These are phyloP conservation scores for Leucocoprinus leucothites DNA, from an alignment of 768 basidiomycete species.

Conservation along the genomic window DNA sequence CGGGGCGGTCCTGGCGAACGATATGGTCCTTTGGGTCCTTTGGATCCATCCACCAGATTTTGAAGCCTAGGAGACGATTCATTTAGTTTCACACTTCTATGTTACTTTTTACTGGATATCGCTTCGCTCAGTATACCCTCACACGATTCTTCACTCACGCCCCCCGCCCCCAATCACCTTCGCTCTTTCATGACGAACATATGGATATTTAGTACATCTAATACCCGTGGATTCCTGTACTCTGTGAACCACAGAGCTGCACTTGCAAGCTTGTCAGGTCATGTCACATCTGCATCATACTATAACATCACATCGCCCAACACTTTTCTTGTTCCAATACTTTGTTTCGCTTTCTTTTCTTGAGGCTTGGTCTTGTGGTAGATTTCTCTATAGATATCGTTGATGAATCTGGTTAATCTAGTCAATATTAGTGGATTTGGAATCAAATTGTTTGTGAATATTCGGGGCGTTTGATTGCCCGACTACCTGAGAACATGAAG, in stretches of 20 bases:
- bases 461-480: no score
- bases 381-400: conserved; percentile 10
- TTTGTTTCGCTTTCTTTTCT: conserved; percentile 5
- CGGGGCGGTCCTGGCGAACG: conserved; percentile 29
- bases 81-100: conserved; percentile 22
- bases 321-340: conserved; percentile 15
- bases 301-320: conserved; percentile 11
- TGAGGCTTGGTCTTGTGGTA: conserved; percentile 8
- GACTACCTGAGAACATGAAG: no score
- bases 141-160: conserved; percentile 24
- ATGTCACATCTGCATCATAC: conserved; percentile 16
- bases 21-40: conserved; percentile 57
- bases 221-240: conserved; percentile 26
- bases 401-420: not conserved
- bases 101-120: conserved; percentile 25
- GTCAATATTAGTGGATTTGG: not conserved
- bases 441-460: not conserved
- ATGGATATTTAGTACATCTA: conserved; percentile 30
- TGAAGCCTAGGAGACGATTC: conserved; percentile 26
- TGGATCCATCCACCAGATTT: conserved; percentile 57
- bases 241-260: conserved; percentile 13
- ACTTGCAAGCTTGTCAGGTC: conserved; percentile 12
- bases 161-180: conserved; percentile 14
- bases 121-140: conserved; percentile 37
- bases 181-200: conserved; percentile 29